A percentile compares a stretch with the other conserved stretches of the same genome.
Conservation (phyloP, 306 rosid genomes). For the Prunus campanulata region DNA sequence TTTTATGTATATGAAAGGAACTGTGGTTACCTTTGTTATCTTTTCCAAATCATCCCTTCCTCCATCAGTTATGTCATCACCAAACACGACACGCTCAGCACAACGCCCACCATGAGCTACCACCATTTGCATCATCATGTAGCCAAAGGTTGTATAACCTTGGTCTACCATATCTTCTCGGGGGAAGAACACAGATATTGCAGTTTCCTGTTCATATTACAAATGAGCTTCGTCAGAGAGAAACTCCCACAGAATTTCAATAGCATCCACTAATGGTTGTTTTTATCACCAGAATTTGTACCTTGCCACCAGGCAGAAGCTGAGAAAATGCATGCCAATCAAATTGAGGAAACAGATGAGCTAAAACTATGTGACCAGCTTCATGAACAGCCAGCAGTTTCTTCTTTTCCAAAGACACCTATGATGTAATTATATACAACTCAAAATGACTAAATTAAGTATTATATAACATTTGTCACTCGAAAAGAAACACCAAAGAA, state of each 20-base stretch:
- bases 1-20: background rate
- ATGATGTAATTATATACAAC: slow-evolving; percentile 10
- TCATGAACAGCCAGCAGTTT: slow-evolving; percentile 95
- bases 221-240: slow-evolving; percentile 24
- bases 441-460: slow-evolving; percentile 13
- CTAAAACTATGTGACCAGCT: slow-evolving; percentile 91
- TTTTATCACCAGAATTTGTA: slow-evolving; percentile 33
- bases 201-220: slow-evolving; percentile 71
- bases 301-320: slow-evolving; percentile 99
- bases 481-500: slow-evolving; percentile 5
- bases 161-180: slow-evolving; percentile 96
- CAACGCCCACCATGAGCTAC: slow-evolving; percentile 98
- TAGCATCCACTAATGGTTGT: slow-evolving; percentile 7
- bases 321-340: slow-evolving; percentile 99
- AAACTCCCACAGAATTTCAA: slow-evolving; percentile 4
- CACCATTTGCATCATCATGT: slow-evolving; percentile 94
- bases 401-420: slow-evolving; percentile 81
- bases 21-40: slow-evolving; percentile 73
- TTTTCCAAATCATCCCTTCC: slow-evolving; percentile 89
- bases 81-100: slow-evolving; percentile 76
- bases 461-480: slow-evolving; percentile 5
- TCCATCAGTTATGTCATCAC: slow-evolving; percentile 89
- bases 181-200: slow-evolving; percentile 86
- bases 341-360: slow-evolving; percentile 92
- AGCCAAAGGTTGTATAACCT: slow-evolving; percentile 96